These are phyloP conservation scores for Wickerhamomyces ciferrii DNA, from an alignment of 805 yeast genomes.

Conservation along the genomic window DNA sequence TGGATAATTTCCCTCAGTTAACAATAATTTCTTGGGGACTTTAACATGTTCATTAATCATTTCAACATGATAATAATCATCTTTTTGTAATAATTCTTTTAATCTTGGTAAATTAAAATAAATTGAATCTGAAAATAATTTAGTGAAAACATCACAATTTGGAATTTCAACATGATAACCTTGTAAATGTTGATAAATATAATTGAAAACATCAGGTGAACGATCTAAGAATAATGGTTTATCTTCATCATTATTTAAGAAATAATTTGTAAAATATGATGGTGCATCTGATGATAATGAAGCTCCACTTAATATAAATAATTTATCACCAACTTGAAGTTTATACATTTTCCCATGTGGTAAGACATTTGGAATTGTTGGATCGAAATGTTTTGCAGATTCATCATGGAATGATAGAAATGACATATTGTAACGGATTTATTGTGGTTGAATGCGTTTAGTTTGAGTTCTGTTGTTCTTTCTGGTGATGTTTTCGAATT, in stretches of 20 bases:
- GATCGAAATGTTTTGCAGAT: conserved; percentile 20
- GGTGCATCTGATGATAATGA: conserved; percentile 85
- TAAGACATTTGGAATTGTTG: conserved; percentile 43
- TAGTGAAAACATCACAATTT: conserved; percentile 55
- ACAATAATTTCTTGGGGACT: conserved; percentile 50
- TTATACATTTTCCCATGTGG: conserved; percentile 69
- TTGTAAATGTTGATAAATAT: conserved; percentile 68
- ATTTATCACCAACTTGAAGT: conserved; percentile 61
- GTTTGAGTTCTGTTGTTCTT: too few relatives aligned
- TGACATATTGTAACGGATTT: too few relatives aligned
- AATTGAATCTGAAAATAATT: conserved; percentile 62
- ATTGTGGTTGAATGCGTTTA: too few relatives aligned
- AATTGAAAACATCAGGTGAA: conserved; percentile 61
- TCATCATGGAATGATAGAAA: too few relatives aligned
- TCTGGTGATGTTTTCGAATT: too few relatives aligned
- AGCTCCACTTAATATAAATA: conserved; percentile 73
- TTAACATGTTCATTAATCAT: conserved; percentile 59
- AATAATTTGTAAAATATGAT: conserved; percentile 77
- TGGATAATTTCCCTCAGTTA: conserved; percentile 63
- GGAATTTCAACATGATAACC: conserved; percentile 68
- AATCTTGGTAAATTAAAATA: conserved; percentile 65
- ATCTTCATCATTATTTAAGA: conserved; percentile 32
- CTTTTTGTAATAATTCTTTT: conserved; percentile 39
- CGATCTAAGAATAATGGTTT: conserved; percentile 64
- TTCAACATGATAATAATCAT: conserved; percentile 47